Base-by-base conservation (phyloP, 257 asterid species). In the Przewalskia tangutica region DNA sequence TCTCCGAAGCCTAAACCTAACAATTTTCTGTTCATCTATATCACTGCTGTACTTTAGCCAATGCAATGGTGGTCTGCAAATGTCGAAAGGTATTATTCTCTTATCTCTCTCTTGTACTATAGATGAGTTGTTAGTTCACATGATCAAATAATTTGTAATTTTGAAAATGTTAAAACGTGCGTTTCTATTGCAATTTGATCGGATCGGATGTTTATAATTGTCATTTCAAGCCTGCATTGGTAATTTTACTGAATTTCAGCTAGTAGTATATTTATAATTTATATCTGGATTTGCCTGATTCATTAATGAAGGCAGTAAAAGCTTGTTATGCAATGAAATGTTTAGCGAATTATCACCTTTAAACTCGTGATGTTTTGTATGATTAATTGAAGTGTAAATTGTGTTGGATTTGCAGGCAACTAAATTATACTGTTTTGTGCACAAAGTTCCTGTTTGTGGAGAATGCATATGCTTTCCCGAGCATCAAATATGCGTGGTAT, bases 371-470 rank as follows among this genome's bases (percentile, higher is more conserved):
- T 60, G 54, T 17, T 64, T 54, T 17, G 10, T 34, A 65, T 34
- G 77, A 48, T 81, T 51, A 75, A 81, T 65, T 55, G 50, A 68
- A 27, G 51, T 6, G 0, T 65, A 0, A 42, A 23, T 66, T 56
- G 27, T 40, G 75, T 84, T 89, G 87, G 66, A 85, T 85, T 27
- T 82, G 78, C 86, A 95, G 99, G 99, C 99, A 59, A 94, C 99
- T 48, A 95, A 95, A 84, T 83, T 95, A 80, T 94, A 95, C 88
- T 95, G 99, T 92, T 95, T 95, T 85, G 98, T 94, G 86, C 99
- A 95, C 95, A 95, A 95, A 90, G 96, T 93, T 84, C 97, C 98
- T 23, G 93, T 95, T 70, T 95, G 99, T 80, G 99, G 97, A 82
- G 97, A 94, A 88, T 95, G 99, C 84, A 91, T 95, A 84, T 95